Conservation (phyloP, 805 yeast species). For the Sugiyamaella valdiviana region DNA sequence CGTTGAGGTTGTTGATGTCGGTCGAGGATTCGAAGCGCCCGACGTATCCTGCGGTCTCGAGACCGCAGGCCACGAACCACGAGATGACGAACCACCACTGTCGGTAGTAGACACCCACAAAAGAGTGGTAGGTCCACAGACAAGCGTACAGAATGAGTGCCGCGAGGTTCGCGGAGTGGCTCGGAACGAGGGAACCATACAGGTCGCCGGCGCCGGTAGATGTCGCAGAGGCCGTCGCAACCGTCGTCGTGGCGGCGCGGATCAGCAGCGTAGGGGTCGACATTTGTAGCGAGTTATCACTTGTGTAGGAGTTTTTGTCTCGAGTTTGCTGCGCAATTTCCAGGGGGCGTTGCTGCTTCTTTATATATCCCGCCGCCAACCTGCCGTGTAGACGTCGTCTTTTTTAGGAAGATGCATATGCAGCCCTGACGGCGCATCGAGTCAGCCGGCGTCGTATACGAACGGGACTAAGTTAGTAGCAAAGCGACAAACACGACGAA, state of each 20-base stretch:
- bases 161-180: constrained; percentile 50
- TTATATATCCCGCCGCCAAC: no score
- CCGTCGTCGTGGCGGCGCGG: not conserved
- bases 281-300: not conserved
- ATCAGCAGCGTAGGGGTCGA: not conserved
- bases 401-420: no score
- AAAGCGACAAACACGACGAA: no score
- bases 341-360: no score
- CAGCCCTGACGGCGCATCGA: no score
- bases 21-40: constrained; percentile 48
- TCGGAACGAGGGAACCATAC: constrained; percentile 41
- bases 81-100: constrained; percentile 65
- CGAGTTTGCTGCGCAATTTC: no score
- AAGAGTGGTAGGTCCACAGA: constrained; percentile 38
- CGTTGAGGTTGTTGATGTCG: constrained; percentile 31
- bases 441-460: no score
- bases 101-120: constrained; percentile 39
- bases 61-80: constrained; percentile 47
- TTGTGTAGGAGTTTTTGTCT: no score
- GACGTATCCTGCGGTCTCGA: constrained; percentile 64
- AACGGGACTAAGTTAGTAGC: no score
- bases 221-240: not conserved
- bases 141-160: constrained; percentile 51
- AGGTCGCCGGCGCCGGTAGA: not conserved
- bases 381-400: no score